Evolutionary conservation across 257 asterid species (phyloP), one percentile per base, ranked within the genome.

Genomic region (Lithospermum erythrorhizon): DNA sequence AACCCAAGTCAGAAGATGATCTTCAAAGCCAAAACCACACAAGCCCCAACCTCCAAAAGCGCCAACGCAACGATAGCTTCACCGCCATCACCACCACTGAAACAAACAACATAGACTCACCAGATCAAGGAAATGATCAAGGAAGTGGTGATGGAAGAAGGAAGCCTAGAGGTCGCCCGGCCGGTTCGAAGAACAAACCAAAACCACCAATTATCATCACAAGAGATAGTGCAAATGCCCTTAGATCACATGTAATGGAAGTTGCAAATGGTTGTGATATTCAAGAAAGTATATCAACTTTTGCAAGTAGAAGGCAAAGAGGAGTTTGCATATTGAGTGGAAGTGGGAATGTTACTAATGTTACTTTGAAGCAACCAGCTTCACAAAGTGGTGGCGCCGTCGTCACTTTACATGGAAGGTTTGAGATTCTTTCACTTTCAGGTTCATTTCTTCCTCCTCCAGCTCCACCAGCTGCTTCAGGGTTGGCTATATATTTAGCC

Each of bases 181-280:
- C 98, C 1, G 96, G 96, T 8, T 88, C 98, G 0, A 88, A 90
- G 59, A 87, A 83, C 78, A 90, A 85, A 63, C 94, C 96, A 0
- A 91, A 86, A 54, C 96, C 98, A 0, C 98, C 98, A 0, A 88
- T 91, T 64, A 87, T 91, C 45, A 84, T 91, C 77, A 91, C 96
- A 0, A 85, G 98, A 0, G 98, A 91, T 71, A 88, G 94, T 58
- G 88, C 98, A 6, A 88, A 91, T 49, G 96, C 98, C 0, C 87
- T 88, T 64, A 69, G 88, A 63, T 91, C 98, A 59, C 96, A 90
- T 57, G 91, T 90, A 0, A 81, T 90, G 86, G 98, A 90, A 52
- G 64, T 90, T 22, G 82, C 94, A 3, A 75, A 52, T 2, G 91
- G 87, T 14, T 90, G 94, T 71, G 98, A 90, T 67, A 74, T 90